A percentile compares a stretch with the other conserved stretches of the same genome.
These are phyloP conservation scores for Bacidia rubella DNA, from an alignment of 495 filamentous ascomycete genomes.

Conservation along the genomic window DNA sequence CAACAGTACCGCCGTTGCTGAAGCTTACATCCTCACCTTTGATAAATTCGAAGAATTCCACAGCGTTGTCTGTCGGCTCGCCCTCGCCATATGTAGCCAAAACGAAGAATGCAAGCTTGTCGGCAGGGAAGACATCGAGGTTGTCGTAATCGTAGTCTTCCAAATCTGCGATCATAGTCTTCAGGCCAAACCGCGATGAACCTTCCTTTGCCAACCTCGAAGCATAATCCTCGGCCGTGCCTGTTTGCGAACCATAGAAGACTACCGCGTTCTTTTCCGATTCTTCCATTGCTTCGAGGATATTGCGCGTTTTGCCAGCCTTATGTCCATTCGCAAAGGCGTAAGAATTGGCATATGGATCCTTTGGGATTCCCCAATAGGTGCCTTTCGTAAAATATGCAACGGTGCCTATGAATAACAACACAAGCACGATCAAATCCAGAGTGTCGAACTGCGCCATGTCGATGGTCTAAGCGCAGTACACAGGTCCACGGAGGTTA, in stretches of 20 bases:
- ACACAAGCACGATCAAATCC: constrained; percentile 79
- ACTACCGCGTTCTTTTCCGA: constrained; percentile 92
- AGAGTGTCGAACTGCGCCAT: constrained; percentile 97
- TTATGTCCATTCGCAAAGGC: constrained; percentile 56
- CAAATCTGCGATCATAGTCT: constrained; percentile 96
- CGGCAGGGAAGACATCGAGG: constrained; percentile 72
- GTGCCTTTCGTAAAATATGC: constrained; percentile 97
- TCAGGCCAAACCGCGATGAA: constrained; percentile 86
- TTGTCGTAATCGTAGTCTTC: constrained; percentile 98
- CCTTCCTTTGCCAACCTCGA: constrained; percentile 97
- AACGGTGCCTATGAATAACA: constrained; percentile 69
- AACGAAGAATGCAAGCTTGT: constrained; percentile 90
- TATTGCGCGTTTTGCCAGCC: constrained; percentile 79
- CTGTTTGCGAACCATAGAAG: constrained; percentile 97
- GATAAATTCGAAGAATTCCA: constrained; percentile 97
- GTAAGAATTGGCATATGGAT: constrained; percentile 68
- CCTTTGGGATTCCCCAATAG: constrained; percentile 76
- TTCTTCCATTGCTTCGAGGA: constrained; percentile 92
- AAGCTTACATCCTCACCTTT: constrained; percentile 68
- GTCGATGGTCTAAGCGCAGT: constrained; percentile 11
- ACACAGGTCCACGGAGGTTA: background rate
- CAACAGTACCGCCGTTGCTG: constrained; percentile 47
- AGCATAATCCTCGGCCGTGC: constrained; percentile 97
- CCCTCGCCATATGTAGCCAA: constrained; percentile 97
- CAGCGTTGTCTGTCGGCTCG: constrained; percentile 96